These are phyloP conservation scores for Domatiomyces catenatus DNA, from an alignment of 2,329 filamentous ascomycete genomes.

Conservation along the genomic window DNA sequence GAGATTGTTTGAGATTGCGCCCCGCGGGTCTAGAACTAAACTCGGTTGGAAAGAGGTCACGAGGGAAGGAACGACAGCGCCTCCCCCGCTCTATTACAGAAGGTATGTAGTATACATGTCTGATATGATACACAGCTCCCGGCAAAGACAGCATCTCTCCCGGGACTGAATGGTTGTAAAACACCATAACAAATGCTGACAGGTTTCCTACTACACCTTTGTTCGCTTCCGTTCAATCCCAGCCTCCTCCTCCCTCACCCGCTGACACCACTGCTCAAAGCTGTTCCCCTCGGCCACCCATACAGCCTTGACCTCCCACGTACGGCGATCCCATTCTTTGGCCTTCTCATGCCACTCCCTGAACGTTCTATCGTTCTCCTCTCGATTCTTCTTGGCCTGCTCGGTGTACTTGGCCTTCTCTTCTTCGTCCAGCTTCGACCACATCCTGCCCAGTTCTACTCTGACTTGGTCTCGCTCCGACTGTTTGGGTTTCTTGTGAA, in stretches of 20 bases:
- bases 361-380: constrained; percentile 46
- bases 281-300: constrained; percentile 22
- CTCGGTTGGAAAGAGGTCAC: background rate
- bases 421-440: constrained; percentile 60
- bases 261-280: constrained; percentile 17
- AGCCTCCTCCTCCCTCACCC: constrained; percentile 13
- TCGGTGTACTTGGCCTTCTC: constrained; percentile 65
- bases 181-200: background rate
- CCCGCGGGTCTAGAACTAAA: too few species aligned
- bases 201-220: constrained; percentile 5
- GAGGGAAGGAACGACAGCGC: background rate
- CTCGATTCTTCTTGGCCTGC: constrained; percentile 55
- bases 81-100: background rate
- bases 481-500: constrained; percentile 38
- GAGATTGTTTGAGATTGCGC: too few species aligned
- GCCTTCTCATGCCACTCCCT: constrained; percentile 60
- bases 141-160: background rate
- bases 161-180: background rate
- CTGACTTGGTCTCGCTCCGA: constrained; percentile 59
- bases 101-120: background rate
- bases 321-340: constrained; percentile 30
- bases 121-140: background rate
- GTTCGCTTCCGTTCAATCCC: constrained; percentile 14
- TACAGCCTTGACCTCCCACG: constrained; percentile 25
- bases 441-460: constrained; percentile 73